Percentiles rank a stretch among this genome's conserved stretches.
Evolutionary conservation across 495 filamentous ascomycete species (phyloP).

Genomic region (Aspergillus heteromorphus): DNA sequence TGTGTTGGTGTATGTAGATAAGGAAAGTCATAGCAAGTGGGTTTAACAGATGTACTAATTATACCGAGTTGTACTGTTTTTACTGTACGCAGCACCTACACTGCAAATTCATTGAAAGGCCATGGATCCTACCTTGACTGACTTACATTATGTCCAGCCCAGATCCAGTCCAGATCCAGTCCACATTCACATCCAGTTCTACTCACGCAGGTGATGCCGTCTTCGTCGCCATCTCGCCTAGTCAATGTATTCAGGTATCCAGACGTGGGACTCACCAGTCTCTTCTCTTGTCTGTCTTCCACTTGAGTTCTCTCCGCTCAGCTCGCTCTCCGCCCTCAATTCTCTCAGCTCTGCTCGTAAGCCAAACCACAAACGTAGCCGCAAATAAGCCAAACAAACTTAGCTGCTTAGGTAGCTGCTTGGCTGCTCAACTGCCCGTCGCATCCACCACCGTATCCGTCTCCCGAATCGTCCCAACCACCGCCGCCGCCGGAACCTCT

Average conservation of each 20-base stretch:
- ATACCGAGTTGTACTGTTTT: no score
- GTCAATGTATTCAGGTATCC: not conserved
- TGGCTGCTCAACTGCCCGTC: constrained; percentile 9
- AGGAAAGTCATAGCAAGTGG: no score
- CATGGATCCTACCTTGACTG: no score
- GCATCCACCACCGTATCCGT: constrained; percentile 35
- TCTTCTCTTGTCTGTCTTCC: not conserved
- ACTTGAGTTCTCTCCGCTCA: not conserved
- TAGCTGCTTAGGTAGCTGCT: constrained; percentile 28
- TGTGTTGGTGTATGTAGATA: no score
- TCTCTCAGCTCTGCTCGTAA: not conserved
- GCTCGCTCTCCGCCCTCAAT: not conserved
- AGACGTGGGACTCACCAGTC: not conserved
- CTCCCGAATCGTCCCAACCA: constrained; percentile 31
- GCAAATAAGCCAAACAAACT: constrained; percentile 44
- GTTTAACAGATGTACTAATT: no score
- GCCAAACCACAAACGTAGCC: not conserved
- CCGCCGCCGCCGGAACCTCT: constrained; percentile 33
- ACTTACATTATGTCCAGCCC: no score
- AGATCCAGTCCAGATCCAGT: no score
- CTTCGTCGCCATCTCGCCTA: not conserved
- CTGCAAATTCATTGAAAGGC: no score
- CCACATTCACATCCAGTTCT: constrained; percentile 16
- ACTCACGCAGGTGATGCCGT: constrained; percentile 3
- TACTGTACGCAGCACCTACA: no score